A percentile compares a stretch with the other conserved stretches of the same genome.
phyloP scores from a whole-genome alignment of 2,329 filamentous ascomycete genomes.

The Thermothelomyces thermophilus region DNA sequence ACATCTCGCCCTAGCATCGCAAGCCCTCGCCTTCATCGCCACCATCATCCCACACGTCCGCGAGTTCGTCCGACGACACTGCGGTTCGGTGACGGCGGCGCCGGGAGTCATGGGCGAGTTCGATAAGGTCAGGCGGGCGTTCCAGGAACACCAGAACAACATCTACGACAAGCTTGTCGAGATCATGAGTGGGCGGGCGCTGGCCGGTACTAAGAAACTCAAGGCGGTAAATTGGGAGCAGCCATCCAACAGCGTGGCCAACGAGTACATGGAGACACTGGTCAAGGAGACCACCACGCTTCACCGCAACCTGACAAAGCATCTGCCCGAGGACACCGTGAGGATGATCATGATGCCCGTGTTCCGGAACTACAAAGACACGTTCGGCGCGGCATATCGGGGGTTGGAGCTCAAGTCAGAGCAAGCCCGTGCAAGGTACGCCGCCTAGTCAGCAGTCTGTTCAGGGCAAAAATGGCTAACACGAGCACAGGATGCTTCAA shows the following conservation, averaged over 20 bases:
- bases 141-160: constrained; percentile 82
- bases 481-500: constrained; percentile 56
- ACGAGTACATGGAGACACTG: constrained; percentile 78
- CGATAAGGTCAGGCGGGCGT: constrained; percentile 75
- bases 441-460: constrained; percentile 10
- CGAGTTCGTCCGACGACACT: constrained; percentile 81
- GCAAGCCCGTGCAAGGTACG: constrained; percentile 65
- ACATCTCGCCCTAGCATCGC: constrained; percentile 84
- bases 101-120: constrained; percentile 70
- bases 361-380: constrained; percentile 72
- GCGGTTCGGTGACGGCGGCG: constrained; percentile 44
- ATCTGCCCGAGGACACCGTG: constrained; percentile 70
- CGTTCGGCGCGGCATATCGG: constrained; percentile 65
- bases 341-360: constrained; percentile 81
- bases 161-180: constrained; percentile 92
- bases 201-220: constrained; percentile 67
- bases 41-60: constrained; percentile 82
- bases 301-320: constrained; percentile 75
- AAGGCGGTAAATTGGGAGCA: constrained; percentile 68
- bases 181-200: constrained; percentile 77
- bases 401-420: constrained; percentile 60
- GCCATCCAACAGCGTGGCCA: constrained; percentile 38
- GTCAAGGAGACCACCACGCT: constrained; percentile 80
- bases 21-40: constrained; percentile 81
- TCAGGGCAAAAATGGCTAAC: background rate